These are phyloP conservation scores for Podospora sp. DNA, from an alignment of 495 filamentous ascomycete species.

Conservation along the genomic window DNA sequence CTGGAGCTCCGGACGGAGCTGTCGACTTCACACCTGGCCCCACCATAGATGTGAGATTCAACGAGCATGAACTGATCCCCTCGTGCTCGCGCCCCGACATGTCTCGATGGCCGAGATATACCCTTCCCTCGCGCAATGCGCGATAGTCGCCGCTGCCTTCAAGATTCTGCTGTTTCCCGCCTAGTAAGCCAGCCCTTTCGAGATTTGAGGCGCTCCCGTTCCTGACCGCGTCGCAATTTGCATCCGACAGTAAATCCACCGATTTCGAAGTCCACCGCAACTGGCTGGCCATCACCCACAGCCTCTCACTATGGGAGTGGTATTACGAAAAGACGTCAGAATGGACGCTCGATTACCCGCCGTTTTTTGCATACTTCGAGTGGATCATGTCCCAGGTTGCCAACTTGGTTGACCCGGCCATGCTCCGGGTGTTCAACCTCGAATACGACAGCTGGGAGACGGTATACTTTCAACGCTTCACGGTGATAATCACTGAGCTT, in stretches of 20 bases:
- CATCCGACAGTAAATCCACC: slow-evolving; percentile 80
- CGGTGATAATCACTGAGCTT: slow-evolving; percentile 85
- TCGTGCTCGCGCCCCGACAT: slow-evolving; percentile 20
- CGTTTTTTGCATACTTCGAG: slow-evolving; percentile 97
- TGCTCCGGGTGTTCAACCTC: slow-evolving; percentile 81
- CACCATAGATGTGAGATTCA: background rate
- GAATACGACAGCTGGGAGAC: slow-evolving; percentile 89
- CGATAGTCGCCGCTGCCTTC: slow-evolving; percentile 82
- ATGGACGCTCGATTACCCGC: slow-evolving; percentile 99
- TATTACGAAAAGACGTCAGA: slow-evolving; percentile 96
- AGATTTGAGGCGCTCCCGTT: slow-evolving; percentile 6
- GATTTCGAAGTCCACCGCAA: slow-evolving; percentile 98
- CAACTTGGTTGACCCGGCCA: slow-evolving; percentile 71
- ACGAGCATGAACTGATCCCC: background rate
- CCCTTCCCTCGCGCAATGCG: slow-evolving; percentile 84
- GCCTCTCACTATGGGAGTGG: slow-evolving; percentile 84
- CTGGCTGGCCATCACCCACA: slow-evolving; percentile 94
- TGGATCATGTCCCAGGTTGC: slow-evolving; percentile 87
- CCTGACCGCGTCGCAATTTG: slow-evolving; percentile 7
- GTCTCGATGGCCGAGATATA: slow-evolving; percentile 76
- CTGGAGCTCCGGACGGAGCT: background rate
- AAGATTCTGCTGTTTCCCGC: slow-evolving; percentile 94
- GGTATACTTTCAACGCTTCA: slow-evolving; percentile 85
- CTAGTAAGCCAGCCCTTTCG: slow-evolving; percentile 66
- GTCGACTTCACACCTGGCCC: background rate